Conservation (phyloP, 768 basidiomycete genomes). For the Psilocybe cyanescens region DNA sequence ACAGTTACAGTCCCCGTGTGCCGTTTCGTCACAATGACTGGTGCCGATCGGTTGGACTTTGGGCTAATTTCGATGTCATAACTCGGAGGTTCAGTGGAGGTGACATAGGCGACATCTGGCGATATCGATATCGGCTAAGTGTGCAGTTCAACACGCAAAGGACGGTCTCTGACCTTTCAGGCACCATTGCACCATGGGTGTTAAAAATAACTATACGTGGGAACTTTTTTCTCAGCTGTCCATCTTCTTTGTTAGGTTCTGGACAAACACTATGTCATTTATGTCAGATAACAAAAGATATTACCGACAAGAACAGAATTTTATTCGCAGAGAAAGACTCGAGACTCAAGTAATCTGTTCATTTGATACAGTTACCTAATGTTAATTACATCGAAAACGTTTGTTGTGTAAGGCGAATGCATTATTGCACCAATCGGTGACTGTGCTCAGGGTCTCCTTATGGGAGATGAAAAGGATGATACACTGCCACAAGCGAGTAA, state of each 20-base stretch:
- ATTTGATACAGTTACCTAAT: neutral
- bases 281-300: neutral
- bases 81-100: conserved; percentile 25
- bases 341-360: neutral
- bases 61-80: conserved; percentile 13
- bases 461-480: neutral
- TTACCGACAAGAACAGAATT: neutral
- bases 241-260: neutral
- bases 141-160: conserved; percentile 13
- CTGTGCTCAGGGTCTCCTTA: neutral
- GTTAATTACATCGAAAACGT: neutral
- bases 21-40: conserved; percentile 16
- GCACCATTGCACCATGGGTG: conserved; percentile 8
- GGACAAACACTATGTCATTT: neutral
- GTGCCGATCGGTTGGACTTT: conserved; percentile 15
- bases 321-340: no score
- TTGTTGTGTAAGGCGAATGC: neutral
- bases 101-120: conserved; percentile 12
- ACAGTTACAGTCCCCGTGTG: conserved; percentile 9
- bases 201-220: conserved; percentile 7
- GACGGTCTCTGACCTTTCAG: conserved; percentile 10
- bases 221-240: conserved; percentile 6
- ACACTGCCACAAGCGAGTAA: neutral
- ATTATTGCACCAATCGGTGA: neutral
- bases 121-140: conserved; percentile 16